Percentiles rank a stretch among this genome's conserved stretches.
Conservation (phyloP, 2,329 filamentous ascomycete species). For the Penicillium sclerotigenum region DNA sequence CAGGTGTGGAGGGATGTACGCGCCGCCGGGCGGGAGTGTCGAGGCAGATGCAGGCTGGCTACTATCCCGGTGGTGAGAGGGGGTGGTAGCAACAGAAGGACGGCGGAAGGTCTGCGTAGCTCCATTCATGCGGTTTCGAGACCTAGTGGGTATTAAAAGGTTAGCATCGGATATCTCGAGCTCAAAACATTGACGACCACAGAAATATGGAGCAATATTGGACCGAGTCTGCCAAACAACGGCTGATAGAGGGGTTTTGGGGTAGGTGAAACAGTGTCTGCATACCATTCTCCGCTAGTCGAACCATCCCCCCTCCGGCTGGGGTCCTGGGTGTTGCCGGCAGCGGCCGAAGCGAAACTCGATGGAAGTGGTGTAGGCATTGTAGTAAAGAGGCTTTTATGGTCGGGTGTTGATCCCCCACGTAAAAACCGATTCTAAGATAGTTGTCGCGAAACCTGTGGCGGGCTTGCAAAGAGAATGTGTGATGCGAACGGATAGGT, state of each 20-base stretch:
- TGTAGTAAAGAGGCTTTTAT: slow-evolving; percentile 27
- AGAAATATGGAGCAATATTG: neutral
- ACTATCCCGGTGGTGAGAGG: slow-evolving; percentile 46
- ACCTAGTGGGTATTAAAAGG: slow-evolving; percentile 42
- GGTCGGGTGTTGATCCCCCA: slow-evolving; percentile 25
- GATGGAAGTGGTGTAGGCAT: slow-evolving; percentile 76
- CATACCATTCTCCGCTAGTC: slow-evolving; percentile 70
- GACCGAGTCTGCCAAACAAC: neutral
- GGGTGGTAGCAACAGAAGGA: slow-evolving; percentile 58
- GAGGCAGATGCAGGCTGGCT: slow-evolving; percentile 41
- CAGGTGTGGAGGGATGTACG: slow-evolving; percentile 62
- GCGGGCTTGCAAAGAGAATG: slow-evolving; percentile 19
- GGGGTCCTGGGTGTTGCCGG: slow-evolving; percentile 66
- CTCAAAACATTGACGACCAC: slow-evolving; percentile 7
- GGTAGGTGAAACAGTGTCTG: slow-evolving; percentile 8
- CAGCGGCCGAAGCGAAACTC: slow-evolving; percentile 79
- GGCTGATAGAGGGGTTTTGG: neutral
- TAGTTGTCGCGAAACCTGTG: slow-evolving; percentile 26
- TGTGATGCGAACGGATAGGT: slow-evolving; percentile 26
- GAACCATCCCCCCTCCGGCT: slow-evolving; percentile 55
- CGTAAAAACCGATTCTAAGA: slow-evolving; percentile 21
- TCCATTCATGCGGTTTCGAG: slow-evolving; percentile 61
- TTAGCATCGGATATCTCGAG: slow-evolving; percentile 19
- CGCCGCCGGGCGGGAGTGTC: slow-evolving; percentile 42
- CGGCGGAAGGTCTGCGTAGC: slow-evolving; percentile 66